Evolutionary conservation across 1,284 basidiomycete genomes (phyloP), one percentile per base, ranked within the genome.

Genomic region (Fomitiporia mediterranea): DNA sequence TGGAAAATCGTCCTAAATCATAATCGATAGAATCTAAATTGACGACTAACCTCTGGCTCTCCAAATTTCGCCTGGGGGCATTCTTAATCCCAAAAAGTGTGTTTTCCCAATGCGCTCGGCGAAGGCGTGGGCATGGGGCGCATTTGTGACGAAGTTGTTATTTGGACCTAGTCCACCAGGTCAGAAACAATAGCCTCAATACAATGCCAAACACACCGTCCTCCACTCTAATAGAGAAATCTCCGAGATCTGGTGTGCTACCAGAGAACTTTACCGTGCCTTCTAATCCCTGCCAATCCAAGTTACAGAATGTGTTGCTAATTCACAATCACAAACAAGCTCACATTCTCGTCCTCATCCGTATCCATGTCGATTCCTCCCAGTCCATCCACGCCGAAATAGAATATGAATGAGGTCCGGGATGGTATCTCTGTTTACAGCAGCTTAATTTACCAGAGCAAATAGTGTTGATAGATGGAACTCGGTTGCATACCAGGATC

Each of bases 301-400:
- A n/a, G n/a, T n/a, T n/a, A n/a, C n/a, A n/a, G n/a, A 43, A 59
- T 60, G 19, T 52, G 28, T 30, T 57, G 5, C 15, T n/a, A 27
- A n/a, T 46, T 15, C 7, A 28, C 5, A 19, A n/a, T 30, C 4
- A 38, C 13, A 35, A 25, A 38, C 28, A 46, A 47, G 64, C 77
- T 21, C 62, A 91, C 91, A 67, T 87, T 80, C 51, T 88, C 82
- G 50, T 84, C 74, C 63, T 87, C 84, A 30, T 85, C 83, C 0
- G 81, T 87, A 50, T 91, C 86, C 74, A 95, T 78, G 56, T 89
- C 83, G 27, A 96, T 63, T 1, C 79, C 82, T n/a, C 91, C 91
- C 2, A 94, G 71, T 0, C 92, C 92, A 64, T 96, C 94, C 35
- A 95, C 69, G 0, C 91, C 94, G 62, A 88, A 73, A 66, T 97